Evolutionary conservation across 2,329 filamentous ascomycete genomes (phyloP).

Genomic region (Monosporascus sp.): DNA sequence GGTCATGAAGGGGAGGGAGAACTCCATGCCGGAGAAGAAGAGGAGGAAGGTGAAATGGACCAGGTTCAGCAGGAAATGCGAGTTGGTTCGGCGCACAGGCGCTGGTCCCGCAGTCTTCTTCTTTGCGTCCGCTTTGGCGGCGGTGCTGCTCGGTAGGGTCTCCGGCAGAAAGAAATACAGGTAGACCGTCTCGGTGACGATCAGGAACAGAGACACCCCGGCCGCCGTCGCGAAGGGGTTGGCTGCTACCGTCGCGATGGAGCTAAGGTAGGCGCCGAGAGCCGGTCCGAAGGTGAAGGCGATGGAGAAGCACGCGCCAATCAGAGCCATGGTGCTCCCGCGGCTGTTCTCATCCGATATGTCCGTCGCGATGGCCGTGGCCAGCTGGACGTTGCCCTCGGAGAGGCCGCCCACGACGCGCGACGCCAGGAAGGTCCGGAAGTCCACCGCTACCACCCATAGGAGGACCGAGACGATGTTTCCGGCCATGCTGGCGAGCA

Average conservation of each 20-base stretch:
- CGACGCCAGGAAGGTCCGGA: constrained; percentile 92
- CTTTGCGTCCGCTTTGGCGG: constrained; percentile 15
- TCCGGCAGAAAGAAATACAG: constrained; percentile 82
- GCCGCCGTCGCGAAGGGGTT: constrained; percentile 95
- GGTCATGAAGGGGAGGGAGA: constrained; percentile 94
- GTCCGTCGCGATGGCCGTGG: constrained; percentile 93
- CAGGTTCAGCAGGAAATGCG: constrained; percentile 73
- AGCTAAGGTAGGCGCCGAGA: constrained; percentile 79
- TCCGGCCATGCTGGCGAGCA: constrained; percentile 86
- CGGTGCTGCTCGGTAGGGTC: constrained; percentile 62
- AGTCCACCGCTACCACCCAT: constrained; percentile 91
- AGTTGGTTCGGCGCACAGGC: constrained; percentile 63
- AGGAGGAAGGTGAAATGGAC: constrained; percentile 89
- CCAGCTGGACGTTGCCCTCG: constrained; percentile 94
- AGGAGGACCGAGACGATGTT: constrained; percentile 91
- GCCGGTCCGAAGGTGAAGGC: constrained; percentile 96
- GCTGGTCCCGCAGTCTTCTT: constrained; percentile 12
- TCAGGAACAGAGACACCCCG: constrained; percentile 76
- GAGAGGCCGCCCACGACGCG: constrained; percentile 87
- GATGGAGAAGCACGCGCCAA: constrained; percentile 93
- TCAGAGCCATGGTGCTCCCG: constrained; percentile 90
- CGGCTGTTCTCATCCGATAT: constrained; percentile 82
- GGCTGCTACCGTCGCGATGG: constrained; percentile 68
- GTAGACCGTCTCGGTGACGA: constrained; percentile 83
- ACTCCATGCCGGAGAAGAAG: constrained; percentile 98